Evolutionary conservation across 805 yeast species (phyloP).

Genomic region (Lipomyces lipofer): DNA sequence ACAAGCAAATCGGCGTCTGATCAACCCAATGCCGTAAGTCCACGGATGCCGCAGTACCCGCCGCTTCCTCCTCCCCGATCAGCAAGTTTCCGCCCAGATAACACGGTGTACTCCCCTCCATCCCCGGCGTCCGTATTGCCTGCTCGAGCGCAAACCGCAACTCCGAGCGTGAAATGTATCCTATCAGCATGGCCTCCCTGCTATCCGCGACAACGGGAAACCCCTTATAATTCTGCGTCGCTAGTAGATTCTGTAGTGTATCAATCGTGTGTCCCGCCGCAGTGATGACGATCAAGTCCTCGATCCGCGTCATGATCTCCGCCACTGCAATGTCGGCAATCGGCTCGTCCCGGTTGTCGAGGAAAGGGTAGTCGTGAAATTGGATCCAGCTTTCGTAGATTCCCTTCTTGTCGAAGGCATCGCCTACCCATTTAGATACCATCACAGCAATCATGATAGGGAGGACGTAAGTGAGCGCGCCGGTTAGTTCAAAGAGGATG

Average conservation of each 20-base stretch:
- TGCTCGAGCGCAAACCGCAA: slow-evolving; percentile 39
- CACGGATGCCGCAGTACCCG: slow-evolving; percentile 20
- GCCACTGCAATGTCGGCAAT: slow-evolving; percentile 44
- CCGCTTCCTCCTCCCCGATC: slow-evolving; percentile 16
- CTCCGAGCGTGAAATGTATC: slow-evolving; percentile 47
- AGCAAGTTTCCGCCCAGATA: slow-evolving; percentile 19
- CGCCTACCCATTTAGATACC: slow-evolving; percentile 70
- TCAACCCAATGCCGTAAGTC: slow-evolving; percentile 34
- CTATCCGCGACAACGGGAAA: slow-evolving; percentile 48
- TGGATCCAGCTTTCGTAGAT: slow-evolving; percentile 64
- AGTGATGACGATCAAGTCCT: slow-evolving; percentile 39
- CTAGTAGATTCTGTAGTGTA: slow-evolving; percentile 35
- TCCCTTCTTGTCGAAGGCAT: slow-evolving; percentile 54
- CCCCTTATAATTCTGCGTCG: slow-evolving; percentile 39
- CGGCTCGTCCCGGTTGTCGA: slow-evolving; percentile 44
- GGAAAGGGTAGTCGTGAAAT: slow-evolving; percentile 45
- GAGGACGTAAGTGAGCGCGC: slow-evolving; percentile 77
- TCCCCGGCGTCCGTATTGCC: slow-evolving; percentile 14
- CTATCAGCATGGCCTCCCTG: slow-evolving; percentile 42
- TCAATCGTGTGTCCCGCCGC: slow-evolving; percentile 38
- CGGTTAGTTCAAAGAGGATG: slow-evolving; percentile 78
- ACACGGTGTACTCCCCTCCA: slow-evolving; percentile 15
- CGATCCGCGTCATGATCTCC: slow-evolving; percentile 42
- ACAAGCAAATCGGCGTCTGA: slow-evolving; percentile 37
- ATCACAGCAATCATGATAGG: slow-evolving; percentile 86